phyloP scores from a whole-genome alignment of 2,329 filamentous ascomycete species.

The Pseudofabraea citricarpa region DNA sequence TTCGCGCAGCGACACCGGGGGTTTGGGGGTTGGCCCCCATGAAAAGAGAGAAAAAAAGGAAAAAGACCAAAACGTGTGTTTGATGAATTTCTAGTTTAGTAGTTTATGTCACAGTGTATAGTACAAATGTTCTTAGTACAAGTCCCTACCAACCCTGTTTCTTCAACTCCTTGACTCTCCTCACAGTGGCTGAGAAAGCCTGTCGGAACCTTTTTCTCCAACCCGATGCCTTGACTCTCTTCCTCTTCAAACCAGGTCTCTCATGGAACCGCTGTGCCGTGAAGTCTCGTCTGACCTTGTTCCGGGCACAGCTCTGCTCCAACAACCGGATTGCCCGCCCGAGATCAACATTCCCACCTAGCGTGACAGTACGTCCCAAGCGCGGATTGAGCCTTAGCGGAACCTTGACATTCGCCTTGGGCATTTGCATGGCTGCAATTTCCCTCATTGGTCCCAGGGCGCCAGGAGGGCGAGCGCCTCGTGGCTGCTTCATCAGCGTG shows the following conservation, averaged over 20 bases:
- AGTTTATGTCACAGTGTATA: no score
- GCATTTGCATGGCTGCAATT: no score
- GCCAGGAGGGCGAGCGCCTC: no score
- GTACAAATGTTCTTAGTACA: no score
- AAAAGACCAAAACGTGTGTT: no score
- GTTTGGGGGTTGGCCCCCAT: no score
- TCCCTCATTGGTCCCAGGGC: no score
- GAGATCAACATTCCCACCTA: conserved; percentile 16
- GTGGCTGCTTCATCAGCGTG: no score
- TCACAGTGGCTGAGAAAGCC: conserved; percentile 61
- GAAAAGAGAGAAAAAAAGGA: no score
- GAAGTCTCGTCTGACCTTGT: conserved; percentile 53
- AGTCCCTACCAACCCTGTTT: conserved; percentile 80
- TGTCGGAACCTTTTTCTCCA: conserved; percentile 66
- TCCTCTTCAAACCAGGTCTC: conserved; percentile 69
- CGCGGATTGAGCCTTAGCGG: neutral
- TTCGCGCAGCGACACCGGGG: no score
- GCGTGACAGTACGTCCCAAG: neutral
- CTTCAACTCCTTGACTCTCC: conserved; percentile 63
- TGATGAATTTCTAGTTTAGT: no score
- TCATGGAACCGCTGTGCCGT: conserved; percentile 66
- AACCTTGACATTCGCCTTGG: no score
- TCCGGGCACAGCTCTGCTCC: conserved; percentile 40
- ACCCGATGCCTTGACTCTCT: conserved; percentile 64
- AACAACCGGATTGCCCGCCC: conserved; percentile 27